A percentile compares a stretch with the other conserved stretches of the same genome.
Evolutionary conservation across 495 filamentous ascomycete species (phyloP).

Genomic region (Xylaria nigripes): DNA sequence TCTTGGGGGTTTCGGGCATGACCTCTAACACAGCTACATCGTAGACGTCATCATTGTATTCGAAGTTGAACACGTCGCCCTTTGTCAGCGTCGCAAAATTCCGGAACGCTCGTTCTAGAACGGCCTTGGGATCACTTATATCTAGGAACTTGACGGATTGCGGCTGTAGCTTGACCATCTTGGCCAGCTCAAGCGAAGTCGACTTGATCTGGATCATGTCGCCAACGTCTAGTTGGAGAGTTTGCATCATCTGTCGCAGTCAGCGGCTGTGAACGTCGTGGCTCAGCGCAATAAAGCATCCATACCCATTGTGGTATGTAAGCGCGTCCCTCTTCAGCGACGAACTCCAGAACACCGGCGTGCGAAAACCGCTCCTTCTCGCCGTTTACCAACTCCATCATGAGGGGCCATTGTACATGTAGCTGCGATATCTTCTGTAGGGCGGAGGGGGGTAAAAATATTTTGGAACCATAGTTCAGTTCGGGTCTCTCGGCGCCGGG

Average conservation of each 20-base stretch:
- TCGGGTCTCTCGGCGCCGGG: slow-evolving; percentile 85
- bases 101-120: slow-evolving; percentile 89
- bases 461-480: slow-evolving; percentile 94
- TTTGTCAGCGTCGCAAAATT: slow-evolving; percentile 89
- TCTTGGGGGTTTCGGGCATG: slow-evolving; percentile 69
- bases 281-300: not conserved
- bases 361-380: slow-evolving; percentile 70
- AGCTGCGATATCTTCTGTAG: slow-evolving; percentile 90
- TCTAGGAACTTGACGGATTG: slow-evolving; percentile 88
- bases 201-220: slow-evolving; percentile 92
- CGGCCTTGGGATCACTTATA: slow-evolving; percentile 95
- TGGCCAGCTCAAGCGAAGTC: slow-evolving; percentile 79
- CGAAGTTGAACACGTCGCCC: slow-evolving; percentile 88
- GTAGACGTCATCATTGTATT: slow-evolving; percentile 88
- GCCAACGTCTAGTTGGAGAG: slow-evolving; percentile 75
- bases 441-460: slow-evolving; percentile 89
- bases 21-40: slow-evolving; percentile 88
- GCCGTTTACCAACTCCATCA: slow-evolving; percentile 91
- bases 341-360: slow-evolving; percentile 92
- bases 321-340: slow-evolving; percentile 92
- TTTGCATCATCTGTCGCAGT: slow-evolving; percentile 76
- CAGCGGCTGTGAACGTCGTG: slow-evolving; percentile 6
- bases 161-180: slow-evolving; percentile 90
- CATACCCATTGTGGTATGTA: slow-evolving; percentile 93
- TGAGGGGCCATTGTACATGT: slow-evolving; percentile 97